Evolutionary conservation across 345 rosid genomes (phyloP).

Genomic region (Ceriops zippeliana): DNA sequence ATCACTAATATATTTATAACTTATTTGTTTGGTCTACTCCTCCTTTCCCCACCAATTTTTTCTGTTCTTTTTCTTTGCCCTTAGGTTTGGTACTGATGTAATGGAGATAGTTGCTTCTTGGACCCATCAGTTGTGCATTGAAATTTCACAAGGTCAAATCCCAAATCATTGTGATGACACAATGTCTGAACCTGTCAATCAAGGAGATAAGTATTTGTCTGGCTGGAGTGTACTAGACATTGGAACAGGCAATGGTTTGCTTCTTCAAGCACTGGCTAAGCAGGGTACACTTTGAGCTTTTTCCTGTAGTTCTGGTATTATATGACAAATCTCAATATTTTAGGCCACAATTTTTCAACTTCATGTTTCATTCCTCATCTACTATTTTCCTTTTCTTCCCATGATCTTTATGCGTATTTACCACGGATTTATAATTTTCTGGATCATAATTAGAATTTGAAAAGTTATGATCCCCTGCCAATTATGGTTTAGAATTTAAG

Average conservation of each 20-base stretch:
- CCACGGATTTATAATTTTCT: too few relatives aligned
- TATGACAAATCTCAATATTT: not conserved
- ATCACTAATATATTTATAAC: too few relatives aligned
- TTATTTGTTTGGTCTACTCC: not conserved
- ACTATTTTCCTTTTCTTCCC: too few relatives aligned
- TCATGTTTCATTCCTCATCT: too few relatives aligned
- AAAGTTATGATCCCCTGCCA: too few relatives aligned
- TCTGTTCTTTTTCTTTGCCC: constrained; percentile 9
- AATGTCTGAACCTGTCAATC: constrained; percentile 46
- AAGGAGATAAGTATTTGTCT: constrained; percentile 54
- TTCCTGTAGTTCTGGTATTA: constrained; percentile 34
- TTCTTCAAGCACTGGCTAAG: constrained; percentile 93
- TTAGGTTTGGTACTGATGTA: constrained; percentile 93
- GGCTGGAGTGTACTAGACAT: constrained; percentile 90
- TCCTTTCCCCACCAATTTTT: not conserved
- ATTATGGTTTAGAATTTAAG: too few relatives aligned
- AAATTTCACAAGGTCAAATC: constrained; percentile 47
- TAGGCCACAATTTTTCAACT: too few relatives aligned
- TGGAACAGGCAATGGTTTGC: constrained; percentile 96
- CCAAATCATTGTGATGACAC: constrained; percentile 39
- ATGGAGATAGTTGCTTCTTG: constrained; percentile 88
- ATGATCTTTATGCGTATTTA: too few relatives aligned
- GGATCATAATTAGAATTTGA: too few relatives aligned
- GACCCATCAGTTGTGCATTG: constrained; percentile 75
- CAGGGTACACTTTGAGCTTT: constrained; percentile 58